Conservation (phyloP, 768 basidiomycete genomes). For the Podaxis carcinomalis region DNA sequence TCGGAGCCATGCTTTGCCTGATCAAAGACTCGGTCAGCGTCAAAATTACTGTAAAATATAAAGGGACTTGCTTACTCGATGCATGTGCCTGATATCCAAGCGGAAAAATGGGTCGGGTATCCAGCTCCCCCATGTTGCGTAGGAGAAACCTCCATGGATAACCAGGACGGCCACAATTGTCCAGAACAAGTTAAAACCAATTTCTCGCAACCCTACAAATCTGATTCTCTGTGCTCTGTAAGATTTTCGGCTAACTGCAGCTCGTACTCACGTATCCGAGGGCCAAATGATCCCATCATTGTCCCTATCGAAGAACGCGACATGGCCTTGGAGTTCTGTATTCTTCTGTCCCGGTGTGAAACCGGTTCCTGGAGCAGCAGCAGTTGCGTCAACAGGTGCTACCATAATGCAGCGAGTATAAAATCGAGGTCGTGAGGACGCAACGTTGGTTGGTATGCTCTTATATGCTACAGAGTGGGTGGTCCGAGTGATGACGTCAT, state of each 20-base stretch:
- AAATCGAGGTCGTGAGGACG: too few relatives aligned
- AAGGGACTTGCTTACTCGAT: conserved; percentile 24
- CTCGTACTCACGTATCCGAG: conserved; percentile 32
- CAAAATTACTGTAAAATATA: neutral
- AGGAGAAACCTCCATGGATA: conserved; percentile 40
- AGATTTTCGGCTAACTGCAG: neutral
- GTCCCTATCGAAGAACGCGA: conserved; percentile 43
- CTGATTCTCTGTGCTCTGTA: conserved; percentile 17
- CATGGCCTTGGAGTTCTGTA: conserved; percentile 37
- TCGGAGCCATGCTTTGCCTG: conserved; percentile 43
- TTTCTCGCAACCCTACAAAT: conserved; percentile 32
- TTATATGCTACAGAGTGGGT: neutral
- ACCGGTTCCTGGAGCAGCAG: conserved; percentile 26
- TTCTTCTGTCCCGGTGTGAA: conserved; percentile 25
- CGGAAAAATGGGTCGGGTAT: conserved; percentile 42
- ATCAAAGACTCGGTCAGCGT: neutral
- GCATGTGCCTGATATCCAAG: conserved; percentile 34
- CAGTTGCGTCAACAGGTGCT: conserved; percentile 25
- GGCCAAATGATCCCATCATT: conserved; percentile 44
- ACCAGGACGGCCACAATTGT: conserved; percentile 31
- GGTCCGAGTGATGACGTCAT: neutral
- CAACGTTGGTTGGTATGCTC: neutral
- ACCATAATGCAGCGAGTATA: conserved; percentile 20
- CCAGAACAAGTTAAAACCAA: conserved; percentile 33
- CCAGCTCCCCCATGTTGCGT: conserved; percentile 28